Conservation (phyloP, 2,329 filamentous ascomycete genomes). For the Xylariaceae sp. region DNA sequence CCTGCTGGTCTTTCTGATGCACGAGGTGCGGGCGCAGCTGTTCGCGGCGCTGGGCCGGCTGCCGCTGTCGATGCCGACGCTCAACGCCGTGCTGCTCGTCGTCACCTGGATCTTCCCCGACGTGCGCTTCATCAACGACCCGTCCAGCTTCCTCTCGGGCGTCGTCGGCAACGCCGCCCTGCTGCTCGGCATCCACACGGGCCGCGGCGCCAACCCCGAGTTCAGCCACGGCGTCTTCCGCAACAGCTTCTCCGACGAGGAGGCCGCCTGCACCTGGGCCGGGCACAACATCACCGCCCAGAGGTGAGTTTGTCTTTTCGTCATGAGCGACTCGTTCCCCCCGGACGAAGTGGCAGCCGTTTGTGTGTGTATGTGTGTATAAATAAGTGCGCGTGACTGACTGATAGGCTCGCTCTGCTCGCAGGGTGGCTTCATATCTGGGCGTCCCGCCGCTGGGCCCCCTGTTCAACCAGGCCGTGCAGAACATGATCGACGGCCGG, state of each 20-base stretch:
- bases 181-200: constrained; percentile 44
- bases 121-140: constrained; percentile 44
- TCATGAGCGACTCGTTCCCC: not conserved
- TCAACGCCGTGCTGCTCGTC: constrained; percentile 45
- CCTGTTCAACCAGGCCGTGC: constrained; percentile 42
- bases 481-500: constrained; percentile 34
- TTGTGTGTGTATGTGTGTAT: too few relatives aligned
- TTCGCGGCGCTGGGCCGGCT: constrained; percentile 35
- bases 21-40: constrained; percentile 39
- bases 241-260: constrained; percentile 40
- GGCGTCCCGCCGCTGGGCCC: constrained; percentile 38
- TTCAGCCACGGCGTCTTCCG: constrained; percentile 37
- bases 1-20: constrained; percentile 36
- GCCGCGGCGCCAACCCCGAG: constrained; percentile 41
- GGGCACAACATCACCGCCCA: constrained; percentile 46
- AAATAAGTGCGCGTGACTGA: too few relatives aligned
- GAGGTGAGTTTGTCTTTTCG: constrained; percentile 26
- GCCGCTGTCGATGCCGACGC: constrained; percentile 37
- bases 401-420: too few relatives aligned
- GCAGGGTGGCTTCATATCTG: constrained; percentile 32
- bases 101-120: constrained; percentile 45
- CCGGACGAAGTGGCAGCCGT: constrained; percentile 31
- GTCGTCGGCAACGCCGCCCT: constrained; percentile 41
- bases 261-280: constrained; percentile 46
- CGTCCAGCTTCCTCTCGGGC: constrained; percentile 38